Evolutionary conservation across 2,329 filamentous ascomycete genomes (phyloP), one percentile per base, ranked within the genome.

Genomic region (Metarhizium robertsii): DNA sequence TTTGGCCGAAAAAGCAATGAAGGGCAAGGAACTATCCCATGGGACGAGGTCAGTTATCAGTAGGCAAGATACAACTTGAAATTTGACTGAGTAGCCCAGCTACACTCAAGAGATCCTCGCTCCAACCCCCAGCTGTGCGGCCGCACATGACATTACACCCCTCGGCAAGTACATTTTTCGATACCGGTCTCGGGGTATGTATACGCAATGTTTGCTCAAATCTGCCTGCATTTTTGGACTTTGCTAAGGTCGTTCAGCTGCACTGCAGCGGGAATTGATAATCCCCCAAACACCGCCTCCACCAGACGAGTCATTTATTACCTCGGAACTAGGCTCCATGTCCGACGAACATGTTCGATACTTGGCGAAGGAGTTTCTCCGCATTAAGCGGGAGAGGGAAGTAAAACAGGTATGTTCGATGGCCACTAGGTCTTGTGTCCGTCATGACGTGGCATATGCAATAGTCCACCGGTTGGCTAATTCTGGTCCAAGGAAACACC

Each of bases 1-100:
- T 7, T 29, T 60, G 40, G 56, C 59, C 2, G 65, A 67, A 16
- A 66, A 67, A 29, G 53, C 59, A 2, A 36, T 66, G 58, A 67
- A 67, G 50, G 65, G 66, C 3, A 65, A 34, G 29, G 61, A 57
- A n/a, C 40, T 66, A 11, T 61, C 60, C 11, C 65, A 67, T 54
- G 59, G 54, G 10, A 61, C 59, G 2, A 50, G 43, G 64, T 66
- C 48, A 34, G 47, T 14, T n/a, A 30, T 20, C 32, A 20, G 40
- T 10, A 8, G 47, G 10, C 18, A 11, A 10, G 29, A 46, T 20
- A 8, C 16, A 6, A 40, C 47, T 18, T 11, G 29, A 40, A 1
- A 10, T 3, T 2, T 14, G 6, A 14, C 54, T 50, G 10, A 55
- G 16, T 18, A 10, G 8, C 6, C n/a, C 34, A 56, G 46, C n/a